These are phyloP conservation scores for Tylopilus balloui DNA, from an alignment of 768 basidiomycete species.

Conservation along the genomic window DNA sequence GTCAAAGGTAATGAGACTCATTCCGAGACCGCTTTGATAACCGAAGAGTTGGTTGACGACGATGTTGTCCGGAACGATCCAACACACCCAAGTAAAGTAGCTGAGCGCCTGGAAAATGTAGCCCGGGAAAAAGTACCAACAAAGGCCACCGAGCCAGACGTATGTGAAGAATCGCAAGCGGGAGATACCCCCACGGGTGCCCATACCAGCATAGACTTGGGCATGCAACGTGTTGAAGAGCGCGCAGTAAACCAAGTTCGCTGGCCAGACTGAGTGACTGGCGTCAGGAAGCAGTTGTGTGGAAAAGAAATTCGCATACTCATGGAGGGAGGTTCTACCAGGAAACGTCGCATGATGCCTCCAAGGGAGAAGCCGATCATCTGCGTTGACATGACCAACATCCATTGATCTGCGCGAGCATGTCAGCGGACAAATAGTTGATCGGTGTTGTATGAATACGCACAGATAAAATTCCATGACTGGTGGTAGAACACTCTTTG, in stretches of 20 bases:
- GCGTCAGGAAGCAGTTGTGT: neutral
- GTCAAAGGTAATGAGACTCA: constrained; percentile 77
- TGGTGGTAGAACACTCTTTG: constrained; percentile 67
- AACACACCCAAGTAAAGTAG: constrained; percentile 57
- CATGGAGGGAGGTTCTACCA: constrained; percentile 63
- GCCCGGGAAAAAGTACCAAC: constrained; percentile 64
- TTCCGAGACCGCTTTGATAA: constrained; percentile 50
- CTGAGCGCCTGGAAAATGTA: constrained; percentile 67
- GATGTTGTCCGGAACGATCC: constrained; percentile 70
- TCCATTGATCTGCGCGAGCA: constrained; percentile 45
- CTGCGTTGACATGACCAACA: constrained; percentile 69
- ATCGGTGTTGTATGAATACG: constrained; percentile 7
- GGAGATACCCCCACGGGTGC: constrained; percentile 42
- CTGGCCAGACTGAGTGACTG: constrained; percentile 62
- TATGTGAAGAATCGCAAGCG: constrained; percentile 51
- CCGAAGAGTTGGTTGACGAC: constrained; percentile 76
- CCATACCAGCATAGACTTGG: constrained; percentile 43
- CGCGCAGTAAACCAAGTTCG: constrained; percentile 64
- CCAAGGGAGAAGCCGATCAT: constrained; percentile 62
- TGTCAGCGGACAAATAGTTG: neutral
- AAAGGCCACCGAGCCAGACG: constrained; percentile 37
- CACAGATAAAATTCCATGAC: constrained; percentile 46
- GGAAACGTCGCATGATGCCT: constrained; percentile 55
- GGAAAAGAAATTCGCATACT: constrained; percentile 34
- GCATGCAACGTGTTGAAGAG: constrained; percentile 75